Evolutionary conservation across 495 filamentous ascomycete genomes (phyloP).

Genomic region (Hypoxylon rickii): DNA sequence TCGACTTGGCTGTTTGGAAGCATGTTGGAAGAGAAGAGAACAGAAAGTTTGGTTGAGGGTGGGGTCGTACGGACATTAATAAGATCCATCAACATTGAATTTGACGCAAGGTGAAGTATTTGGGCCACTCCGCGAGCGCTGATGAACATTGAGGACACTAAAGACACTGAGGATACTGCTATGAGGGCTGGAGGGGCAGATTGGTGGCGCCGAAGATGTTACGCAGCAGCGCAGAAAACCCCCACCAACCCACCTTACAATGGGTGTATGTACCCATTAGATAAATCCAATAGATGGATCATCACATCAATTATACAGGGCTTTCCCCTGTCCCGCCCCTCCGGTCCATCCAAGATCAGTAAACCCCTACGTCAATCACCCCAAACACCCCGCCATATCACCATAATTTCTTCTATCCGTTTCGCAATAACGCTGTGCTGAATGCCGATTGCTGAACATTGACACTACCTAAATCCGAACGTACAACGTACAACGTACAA

Average conservation of each 20-base stretch:
- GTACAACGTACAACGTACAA: neutral
- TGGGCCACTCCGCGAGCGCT: neutral
- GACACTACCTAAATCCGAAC: constrained; percentile 3
- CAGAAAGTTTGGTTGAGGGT: constrained; percentile 7
- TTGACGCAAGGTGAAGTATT: constrained; percentile 5
- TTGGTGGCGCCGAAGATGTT: constrained; percentile 11
- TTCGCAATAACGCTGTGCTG: constrained; percentile 8
- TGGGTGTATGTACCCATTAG: too few relatives aligned
- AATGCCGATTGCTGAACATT: too few relatives aligned
- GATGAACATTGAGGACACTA: too few relatives aligned
- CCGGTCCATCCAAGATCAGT: constrained; percentile 25
- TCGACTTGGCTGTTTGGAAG: constrained; percentile 6
- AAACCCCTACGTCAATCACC: constrained; percentile 34
- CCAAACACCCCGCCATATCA: constrained; percentile 22
- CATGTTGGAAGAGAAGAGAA: neutral
- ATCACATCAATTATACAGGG: constrained; percentile 22
- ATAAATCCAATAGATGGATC: too few relatives aligned
- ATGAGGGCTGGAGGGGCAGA: too few relatives aligned
- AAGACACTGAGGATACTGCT: too few relatives aligned
- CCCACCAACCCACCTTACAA: constrained; percentile 15
- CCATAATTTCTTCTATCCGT: constrained; percentile 7
- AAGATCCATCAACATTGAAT: too few relatives aligned
- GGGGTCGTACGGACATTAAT: constrained; percentile 14
- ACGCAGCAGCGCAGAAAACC: constrained; percentile 29
- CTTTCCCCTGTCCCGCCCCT: constrained; percentile 31